Percentiles rank a stretch among this genome's conserved stretches.
Conservation (phyloP, 2,329 filamentous ascomycete genomes). For the Pezicula radicicola region DNA sequence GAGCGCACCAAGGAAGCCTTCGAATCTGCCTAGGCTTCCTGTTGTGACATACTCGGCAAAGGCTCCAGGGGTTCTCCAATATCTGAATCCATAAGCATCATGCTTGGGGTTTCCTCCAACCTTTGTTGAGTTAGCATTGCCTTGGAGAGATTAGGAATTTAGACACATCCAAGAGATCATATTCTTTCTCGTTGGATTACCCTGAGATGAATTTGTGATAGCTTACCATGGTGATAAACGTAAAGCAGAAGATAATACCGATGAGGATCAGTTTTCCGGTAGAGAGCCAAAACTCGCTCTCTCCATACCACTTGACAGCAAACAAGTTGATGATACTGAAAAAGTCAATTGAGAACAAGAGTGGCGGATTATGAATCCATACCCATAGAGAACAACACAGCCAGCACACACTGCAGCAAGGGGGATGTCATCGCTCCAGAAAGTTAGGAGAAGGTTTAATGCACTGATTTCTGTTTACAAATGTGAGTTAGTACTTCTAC, state of each 20-base stretch:
- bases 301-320: slow-evolving; percentile 64
- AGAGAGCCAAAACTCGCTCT: slow-evolving; percentile 69
- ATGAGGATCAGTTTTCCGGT: slow-evolving; percentile 42
- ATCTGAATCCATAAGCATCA: slow-evolving; percentile 68
- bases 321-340: slow-evolving; percentile 57
- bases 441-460: slow-evolving; percentile 38
- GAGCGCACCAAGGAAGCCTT: slow-evolving; percentile 60
- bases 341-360: slow-evolving; percentile 9
- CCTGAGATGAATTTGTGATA: not conserved
- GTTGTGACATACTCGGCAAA: slow-evolving; percentile 58
- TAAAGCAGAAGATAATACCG: slow-evolving; percentile 48
- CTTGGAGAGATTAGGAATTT: too few relatives aligned
- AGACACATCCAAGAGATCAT: too few relatives aligned
- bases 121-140: slow-evolving; percentile 33
- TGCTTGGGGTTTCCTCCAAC: slow-evolving; percentile 70
- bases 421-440: slow-evolving; percentile 38
- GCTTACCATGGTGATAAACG: slow-evolving; percentile 62
- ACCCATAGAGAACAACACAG: slow-evolving; percentile 44
- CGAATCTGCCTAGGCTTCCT: slow-evolving; percentile 64
- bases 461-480: slow-evolving; percentile 35
- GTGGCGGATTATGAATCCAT: slow-evolving; percentile 23
- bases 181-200: not conserved
- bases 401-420: slow-evolving; percentile 33
- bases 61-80: slow-evolving; percentile 60
- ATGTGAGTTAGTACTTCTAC: slow-evolving; percentile 34